phyloP scores from a whole-genome alignment of 163 green algal genomes.

The Smithsoniella earleae region DNA sequence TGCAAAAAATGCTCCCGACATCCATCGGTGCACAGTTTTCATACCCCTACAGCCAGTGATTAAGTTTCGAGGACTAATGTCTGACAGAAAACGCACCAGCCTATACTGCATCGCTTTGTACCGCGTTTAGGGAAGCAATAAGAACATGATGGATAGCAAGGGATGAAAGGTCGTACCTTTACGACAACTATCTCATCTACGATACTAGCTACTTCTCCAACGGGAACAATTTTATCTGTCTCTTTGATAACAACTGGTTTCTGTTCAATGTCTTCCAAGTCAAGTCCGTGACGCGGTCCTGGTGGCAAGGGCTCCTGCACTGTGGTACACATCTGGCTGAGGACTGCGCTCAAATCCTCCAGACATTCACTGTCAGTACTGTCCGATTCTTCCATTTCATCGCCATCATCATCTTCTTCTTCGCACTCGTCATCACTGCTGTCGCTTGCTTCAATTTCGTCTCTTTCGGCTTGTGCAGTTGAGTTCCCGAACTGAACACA shows the following conservation, averaged over 20 bases:
- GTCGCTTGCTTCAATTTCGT: not conserved
- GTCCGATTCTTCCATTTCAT: not conserved
- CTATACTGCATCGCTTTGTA: not conserved
- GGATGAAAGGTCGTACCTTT: not conserved
- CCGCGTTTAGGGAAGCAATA: not conserved
- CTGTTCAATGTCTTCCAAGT: not conserved
- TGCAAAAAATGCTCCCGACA: not conserved
- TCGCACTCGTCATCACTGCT: not conserved
- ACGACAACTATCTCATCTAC: not conserved
- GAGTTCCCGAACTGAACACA: too few relatives aligned
- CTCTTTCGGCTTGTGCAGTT: too few relatives aligned
- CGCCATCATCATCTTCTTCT: not conserved
- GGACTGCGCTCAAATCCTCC: not conserved
- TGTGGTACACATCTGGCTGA: too few relatives aligned
- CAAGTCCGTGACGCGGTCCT: not conserved
- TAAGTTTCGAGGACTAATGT: not conserved
- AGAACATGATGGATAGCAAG: not conserved
- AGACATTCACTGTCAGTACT: not conserved
- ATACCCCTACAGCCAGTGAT: not conserved
- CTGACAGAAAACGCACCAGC: not conserved
- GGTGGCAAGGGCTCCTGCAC: too few relatives aligned
- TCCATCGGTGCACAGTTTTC: conserved; percentile 1
- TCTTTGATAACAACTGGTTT: not conserved
- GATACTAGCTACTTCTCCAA: not conserved
- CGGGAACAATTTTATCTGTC: not conserved